Evolutionary conservation across 495 filamentous ascomycete genomes (phyloP), one percentile per base, ranked within the genome.

Genomic region (Penicillium antarcticum): DNA sequence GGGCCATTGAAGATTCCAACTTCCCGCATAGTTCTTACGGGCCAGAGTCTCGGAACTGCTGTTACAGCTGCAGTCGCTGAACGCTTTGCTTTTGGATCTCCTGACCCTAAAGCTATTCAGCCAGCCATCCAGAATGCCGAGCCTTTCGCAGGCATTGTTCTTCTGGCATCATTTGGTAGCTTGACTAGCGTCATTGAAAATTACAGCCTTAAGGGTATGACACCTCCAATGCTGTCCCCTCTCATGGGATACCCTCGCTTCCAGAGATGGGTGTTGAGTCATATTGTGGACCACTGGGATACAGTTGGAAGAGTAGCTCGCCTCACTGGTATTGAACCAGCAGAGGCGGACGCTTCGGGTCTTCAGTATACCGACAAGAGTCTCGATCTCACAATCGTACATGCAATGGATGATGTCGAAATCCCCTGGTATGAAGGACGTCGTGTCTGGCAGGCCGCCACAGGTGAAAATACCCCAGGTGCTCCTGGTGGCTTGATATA

Each of bases 11-110:
- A 63, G 0, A 79, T 97, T 18, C 76, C 87, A 0, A 69, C 92
- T 0, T 74, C 80, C 13, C 79, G 82, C 11, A 95, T 97, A 40
- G 80, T 89, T 9, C 73, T 97, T 36, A 65, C 92, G n/a, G 92
- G 92, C 38, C 92, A 96, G 49, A 90, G 85, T 52, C 83, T 98
- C 2, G 94, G 94, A 23, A 95, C 94, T 8, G 92, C 88, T 1
- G 87, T 97, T 2, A 82, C 83, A 12, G 70, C 83, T 17, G 92
- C 78, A 16, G 82, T 88, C 1, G 83, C 81, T 0, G 86, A 94
- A 55, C 76, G 81, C 32, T 92, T 88, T 53, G 70, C 76, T 2
- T 75, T 74, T 48, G 74, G 74, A 63, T 72, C 69, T 7, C 44
- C 67, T 0, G 57, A 72, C 60, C 50, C 58, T n/a, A 55, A 56